phyloP scores from a whole-genome alignment of 2,329 filamentous ascomycete species.

The Pseudocercospora pini-densiflorae region DNA sequence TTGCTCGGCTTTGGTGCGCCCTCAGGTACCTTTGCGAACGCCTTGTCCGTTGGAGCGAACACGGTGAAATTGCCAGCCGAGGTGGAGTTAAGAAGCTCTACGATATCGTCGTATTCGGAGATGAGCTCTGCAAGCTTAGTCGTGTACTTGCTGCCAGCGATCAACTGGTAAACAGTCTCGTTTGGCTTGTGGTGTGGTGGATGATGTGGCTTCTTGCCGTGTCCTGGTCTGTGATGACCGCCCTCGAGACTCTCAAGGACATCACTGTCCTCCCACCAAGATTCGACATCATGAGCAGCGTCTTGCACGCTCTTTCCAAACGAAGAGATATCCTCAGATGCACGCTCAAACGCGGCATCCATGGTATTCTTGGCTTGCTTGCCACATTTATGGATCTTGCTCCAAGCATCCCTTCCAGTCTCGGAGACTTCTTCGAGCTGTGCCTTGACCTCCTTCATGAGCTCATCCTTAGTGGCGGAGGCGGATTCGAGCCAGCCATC shows the following conservation, averaged over 20 bases:
- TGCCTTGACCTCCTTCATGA: slow-evolving; percentile 41
- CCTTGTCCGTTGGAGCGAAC: slow-evolving; percentile 77
- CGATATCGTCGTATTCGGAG: slow-evolving; percentile 71
- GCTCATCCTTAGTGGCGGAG: slow-evolving; percentile 43
- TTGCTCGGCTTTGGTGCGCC: slow-evolving; percentile 66
- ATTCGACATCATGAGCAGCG: slow-evolving; percentile 50
- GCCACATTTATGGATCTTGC: slow-evolving; percentile 21
- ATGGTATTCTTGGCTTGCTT: slow-evolving; percentile 34
- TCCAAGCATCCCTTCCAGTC: slow-evolving; percentile 25
- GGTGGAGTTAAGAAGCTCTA: slow-evolving; percentile 75
- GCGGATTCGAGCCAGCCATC: slow-evolving; percentile 35
- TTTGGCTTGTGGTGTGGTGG: slow-evolving; percentile 57
- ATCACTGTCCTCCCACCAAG: slow-evolving; percentile 50
- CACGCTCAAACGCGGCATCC: slow-evolving; percentile 38
- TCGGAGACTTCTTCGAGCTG: slow-evolving; percentile 36
- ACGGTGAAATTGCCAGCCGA: slow-evolving; percentile 71
- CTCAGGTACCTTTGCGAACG: slow-evolving; percentile 70
- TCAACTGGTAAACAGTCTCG: slow-evolving; percentile 78
- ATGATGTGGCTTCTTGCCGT: slow-evolving; percentile 30
- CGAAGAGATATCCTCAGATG: slow-evolving; percentile 44
- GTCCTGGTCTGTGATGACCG: slow-evolving; percentile 19
- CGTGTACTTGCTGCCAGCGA: slow-evolving; percentile 75
- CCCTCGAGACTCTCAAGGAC: slow-evolving; percentile 43
- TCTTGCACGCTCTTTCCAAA: slow-evolving; percentile 50
- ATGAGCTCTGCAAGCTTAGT: slow-evolving; percentile 78